phyloP scores from a whole-genome alignment of 441 rosid species.

The Syzygium syzygioides region DNA sequence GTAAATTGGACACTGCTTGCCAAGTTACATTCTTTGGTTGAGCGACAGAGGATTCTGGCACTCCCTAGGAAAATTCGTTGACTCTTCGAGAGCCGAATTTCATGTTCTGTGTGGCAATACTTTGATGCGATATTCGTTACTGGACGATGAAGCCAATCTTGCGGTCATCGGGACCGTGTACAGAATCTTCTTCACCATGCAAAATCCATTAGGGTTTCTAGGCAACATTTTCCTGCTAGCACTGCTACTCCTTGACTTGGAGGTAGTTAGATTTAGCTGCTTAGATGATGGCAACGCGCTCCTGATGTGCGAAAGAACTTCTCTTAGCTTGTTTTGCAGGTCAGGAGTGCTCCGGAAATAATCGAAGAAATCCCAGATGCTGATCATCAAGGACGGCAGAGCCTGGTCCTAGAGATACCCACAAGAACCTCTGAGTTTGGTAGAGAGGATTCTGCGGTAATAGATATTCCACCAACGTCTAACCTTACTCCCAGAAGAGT shows the following conservation, averaged over 20 bases:
- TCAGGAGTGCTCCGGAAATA: constrained; percentile 45
- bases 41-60: not conserved
- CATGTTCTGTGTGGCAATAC: not conserved
- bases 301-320: not conserved
- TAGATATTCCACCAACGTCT: constrained; percentile 51
- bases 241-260: not conserved
- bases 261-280: not conserved
- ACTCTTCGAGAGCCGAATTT: not conserved
- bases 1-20: not conserved
- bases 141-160: not conserved
- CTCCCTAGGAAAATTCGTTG: not conserved
- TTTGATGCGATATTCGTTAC: not conserved
- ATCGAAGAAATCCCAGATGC: constrained; percentile 37
- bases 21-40: not conserved
- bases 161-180: not conserved
- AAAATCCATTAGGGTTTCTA: not conserved
- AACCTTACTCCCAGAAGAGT: constrained; percentile 61
- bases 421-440: constrained; percentile 31
- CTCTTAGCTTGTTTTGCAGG: not conserved
- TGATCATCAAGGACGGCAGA: constrained; percentile 22
- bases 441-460: constrained; percentile 33
- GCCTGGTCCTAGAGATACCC: constrained; percentile 45
- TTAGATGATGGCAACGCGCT: not conserved
- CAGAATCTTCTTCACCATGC: not conserved
- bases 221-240: not conserved